These are phyloP conservation scores for Hortiboletus campestris DNA, from an alignment of 768 basidiomycete genomes.

Conservation along the genomic window DNA sequence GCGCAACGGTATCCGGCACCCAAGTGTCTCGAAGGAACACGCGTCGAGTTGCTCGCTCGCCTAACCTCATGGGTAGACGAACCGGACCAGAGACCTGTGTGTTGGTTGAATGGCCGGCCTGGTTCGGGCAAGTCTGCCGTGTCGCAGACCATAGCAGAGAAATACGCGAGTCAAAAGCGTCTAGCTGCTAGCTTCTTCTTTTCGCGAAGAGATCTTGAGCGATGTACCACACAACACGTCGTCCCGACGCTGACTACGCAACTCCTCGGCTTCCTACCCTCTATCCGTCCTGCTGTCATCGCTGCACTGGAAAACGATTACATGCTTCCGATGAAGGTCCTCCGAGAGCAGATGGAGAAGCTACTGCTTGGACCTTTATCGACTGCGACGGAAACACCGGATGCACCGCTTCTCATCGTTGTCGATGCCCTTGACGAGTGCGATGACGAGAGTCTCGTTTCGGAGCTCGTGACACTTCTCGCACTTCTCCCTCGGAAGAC, in stretches of 20 bases:
- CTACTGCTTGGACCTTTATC: constrained; percentile 23
- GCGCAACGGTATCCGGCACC: constrained; percentile 19
- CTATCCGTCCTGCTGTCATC: constrained; percentile 20
- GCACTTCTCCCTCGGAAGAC: constrained; percentile 12
- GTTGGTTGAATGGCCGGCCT: constrained; percentile 28
- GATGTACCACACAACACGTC: constrained; percentile 23
- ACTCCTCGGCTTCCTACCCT: constrained; percentile 22
- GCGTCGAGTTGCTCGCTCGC: constrained; percentile 16
- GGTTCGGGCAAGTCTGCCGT: constrained; percentile 31
- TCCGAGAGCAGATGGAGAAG: constrained; percentile 30
- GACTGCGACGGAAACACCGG: constrained; percentile 2
- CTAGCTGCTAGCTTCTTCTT: constrained; percentile 39
- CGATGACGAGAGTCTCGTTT: constrained; percentile 24
- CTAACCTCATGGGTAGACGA: constrained; percentile 15
- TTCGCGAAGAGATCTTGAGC: constrained; percentile 26
- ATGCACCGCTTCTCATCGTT: constrained; percentile 18
- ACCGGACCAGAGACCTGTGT: constrained; percentile 7
- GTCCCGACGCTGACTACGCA: constrained; percentile 35
- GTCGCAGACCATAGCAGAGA: constrained; percentile 32
- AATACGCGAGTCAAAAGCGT: constrained; percentile 13
- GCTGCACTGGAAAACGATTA: constrained; percentile 23
- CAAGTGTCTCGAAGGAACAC: constrained; percentile 25
- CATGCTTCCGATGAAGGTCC: constrained; percentile 28
- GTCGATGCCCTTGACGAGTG: constrained; percentile 29
- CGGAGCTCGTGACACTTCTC: constrained; percentile 25